These are phyloP conservation scores for Nematodospora anomalae DNA, from an alignment of 1,139 yeast species.

Conservation along the genomic window DNA sequence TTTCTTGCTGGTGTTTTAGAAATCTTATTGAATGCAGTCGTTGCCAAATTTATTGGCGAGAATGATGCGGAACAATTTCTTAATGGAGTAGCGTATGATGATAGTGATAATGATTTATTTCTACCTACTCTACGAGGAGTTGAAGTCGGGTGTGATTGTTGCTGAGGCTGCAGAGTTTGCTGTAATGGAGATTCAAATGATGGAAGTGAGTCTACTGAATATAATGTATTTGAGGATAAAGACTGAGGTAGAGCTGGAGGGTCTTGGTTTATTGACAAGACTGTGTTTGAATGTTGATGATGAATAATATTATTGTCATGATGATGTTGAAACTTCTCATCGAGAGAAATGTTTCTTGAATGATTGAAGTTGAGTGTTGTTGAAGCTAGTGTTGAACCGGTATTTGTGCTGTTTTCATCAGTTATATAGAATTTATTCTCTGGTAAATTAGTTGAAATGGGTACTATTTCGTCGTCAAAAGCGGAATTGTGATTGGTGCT, in stretches of 20 bases:
- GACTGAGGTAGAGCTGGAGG: constrained; percentile 24
- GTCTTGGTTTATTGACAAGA: constrained; percentile 17
- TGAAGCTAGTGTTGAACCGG: constrained; percentile 3
- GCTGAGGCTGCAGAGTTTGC: constrained; percentile 17
- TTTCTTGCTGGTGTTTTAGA: constrained; percentile 31
- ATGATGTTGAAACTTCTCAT: constrained; percentile 19
- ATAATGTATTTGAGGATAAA: constrained; percentile 39
- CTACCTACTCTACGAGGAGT: constrained; percentile 34
- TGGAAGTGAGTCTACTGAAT: constrained; percentile 46
- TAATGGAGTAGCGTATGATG: constrained; percentile 32
- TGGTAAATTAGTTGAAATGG: constrained; percentile 22
- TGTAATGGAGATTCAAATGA: constrained; percentile 27
- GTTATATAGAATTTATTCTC: constrained; percentile 11
- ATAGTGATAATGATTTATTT: constrained; percentile 33
- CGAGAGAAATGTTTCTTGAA: constrained; percentile 30
- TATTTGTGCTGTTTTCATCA: constrained; percentile 4
- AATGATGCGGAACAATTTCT: constrained; percentile 17
- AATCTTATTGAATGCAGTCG: constrained; percentile 22
- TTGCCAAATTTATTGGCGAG: constrained; percentile 26
- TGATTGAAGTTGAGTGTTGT: constrained; percentile 14
- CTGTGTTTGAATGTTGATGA: constrained; percentile 17
- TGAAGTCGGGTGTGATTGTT: constrained; percentile 19
- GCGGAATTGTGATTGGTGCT: constrained; percentile 8
- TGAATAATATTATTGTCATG: constrained; percentile 2
- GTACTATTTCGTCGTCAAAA: constrained; percentile 22